These are phyloP conservation scores for Lentinula sp. DNA, from an alignment of 768 basidiomycete species.

Conservation along the genomic window DNA sequence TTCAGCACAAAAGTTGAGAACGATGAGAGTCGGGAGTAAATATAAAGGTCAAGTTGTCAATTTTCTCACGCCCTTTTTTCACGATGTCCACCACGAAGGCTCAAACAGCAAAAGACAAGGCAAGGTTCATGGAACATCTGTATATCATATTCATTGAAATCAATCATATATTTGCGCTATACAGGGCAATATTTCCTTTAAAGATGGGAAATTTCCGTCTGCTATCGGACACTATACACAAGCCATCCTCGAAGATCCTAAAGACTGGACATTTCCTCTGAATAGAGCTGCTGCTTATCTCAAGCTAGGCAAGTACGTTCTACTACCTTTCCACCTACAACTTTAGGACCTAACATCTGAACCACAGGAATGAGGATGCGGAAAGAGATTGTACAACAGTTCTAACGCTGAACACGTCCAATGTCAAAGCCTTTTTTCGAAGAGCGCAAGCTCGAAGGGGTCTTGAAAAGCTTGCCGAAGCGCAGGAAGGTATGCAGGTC, in stretches of 20 bases:
- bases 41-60: too few relatives aligned
- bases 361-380: conserved; percentile 67
- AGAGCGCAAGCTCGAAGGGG: conserved; percentile 66
- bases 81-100: background rate
- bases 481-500: conserved; percentile 45
- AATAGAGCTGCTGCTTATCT: conserved; percentile 92
- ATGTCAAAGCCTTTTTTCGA: conserved; percentile 78
- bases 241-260: conserved; percentile 66
- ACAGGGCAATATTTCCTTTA: conserved; percentile 90
- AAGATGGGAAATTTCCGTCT: conserved; percentile 65
- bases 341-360: too few relatives aligned
- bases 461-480: conserved; percentile 49
- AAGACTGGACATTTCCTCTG: conserved; percentile 72
- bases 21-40: too few relatives aligned
- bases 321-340: conserved; percentile 1
- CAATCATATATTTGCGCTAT: background rate
- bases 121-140: background rate
- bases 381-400: conserved; percentile 74
- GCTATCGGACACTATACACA: conserved; percentile 86
- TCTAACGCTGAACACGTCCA: conserved; percentile 46
- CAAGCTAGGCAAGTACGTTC: conserved; percentile 89
- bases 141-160: background rate
- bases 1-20: too few relatives aligned
- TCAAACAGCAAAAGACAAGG: background rate
- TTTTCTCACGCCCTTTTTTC: too few relatives aligned